Evolutionary conservation across 148 eudicot genomes (phyloP), one percentile per base, ranked within the genome.

Genomic region (Camellia japonica): DNA sequence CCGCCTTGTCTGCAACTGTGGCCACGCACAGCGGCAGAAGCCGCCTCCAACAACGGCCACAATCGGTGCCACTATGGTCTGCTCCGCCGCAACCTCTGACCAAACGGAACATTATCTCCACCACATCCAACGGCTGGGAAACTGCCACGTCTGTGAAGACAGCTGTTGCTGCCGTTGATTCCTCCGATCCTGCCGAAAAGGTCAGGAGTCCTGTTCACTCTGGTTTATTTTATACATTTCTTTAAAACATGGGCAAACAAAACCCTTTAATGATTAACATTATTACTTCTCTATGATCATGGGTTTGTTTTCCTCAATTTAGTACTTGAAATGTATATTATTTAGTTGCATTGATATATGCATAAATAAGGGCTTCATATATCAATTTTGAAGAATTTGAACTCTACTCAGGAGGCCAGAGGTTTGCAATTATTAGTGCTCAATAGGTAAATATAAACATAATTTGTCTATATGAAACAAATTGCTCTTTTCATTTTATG

Each of bases 111-210:
- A 44, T 56, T 70, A 38, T 38, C 38, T 68, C 38, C 70, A 23
- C 30, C 47, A 23, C 71, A 70, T 14, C 52, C 79, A 49, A 56
- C 73, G 52, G 62, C 76, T 73, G 85, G 83, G 84, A 78, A 72
- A 42, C 65, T 59, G 52, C 20, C 10, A 69, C 80, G 73, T 62
- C 86, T 11, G 68, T 86, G 3, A 85, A 71, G 83, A 85, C 85
- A 52, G 64, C 88, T 23, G 89, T 89, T 23, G 88, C 91, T 5
- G 87, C 89, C 7, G 86, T 82, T 15, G 87, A 85, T 72, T 87
- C 88, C 63, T 83, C 91, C 1, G 83, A 67, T 56, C 83, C 88
- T 4, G 75, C 87, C 5, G 81, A 81, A 75, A 87, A 87, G 91
- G 91, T 89, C 5, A 18, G 60, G 8, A 70, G 18, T 38, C 15